Base-by-base conservation (phyloP, 2,329 filamentous ascomycete genomes). In the Epichloe baconii region DNA sequence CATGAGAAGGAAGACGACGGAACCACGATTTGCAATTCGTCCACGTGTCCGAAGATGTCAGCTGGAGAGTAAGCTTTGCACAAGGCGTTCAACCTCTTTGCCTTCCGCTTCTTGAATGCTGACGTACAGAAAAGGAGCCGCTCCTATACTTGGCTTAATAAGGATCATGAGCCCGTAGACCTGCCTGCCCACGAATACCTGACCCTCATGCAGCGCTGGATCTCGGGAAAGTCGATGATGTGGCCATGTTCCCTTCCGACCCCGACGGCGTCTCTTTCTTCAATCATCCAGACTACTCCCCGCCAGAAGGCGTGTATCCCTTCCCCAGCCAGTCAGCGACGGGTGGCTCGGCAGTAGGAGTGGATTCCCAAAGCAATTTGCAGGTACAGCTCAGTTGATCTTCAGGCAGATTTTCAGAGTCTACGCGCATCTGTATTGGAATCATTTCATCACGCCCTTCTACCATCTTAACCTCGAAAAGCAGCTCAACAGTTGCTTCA, bases 331-430 rank as follows among this genome's bases (percentile, higher is more conserved):
- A 36, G 77, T 71, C 77, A 44, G 78, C 49, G 68, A 66, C 19
- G 78, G 80, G 53, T 95, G 88, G 88, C 75, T 94, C 50, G 90
- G 90, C 59, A 91, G 89, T 69, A 79, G 85, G 36, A 89, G 86
- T 55, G 89, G 90, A 4, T 96, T 96, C 67, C 89, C 89, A 2
- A 79, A 83, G 59, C 84, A 85, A 54, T 95, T 95, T 66, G 75
- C 87, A 58, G 79, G 82, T 56, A 88, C 94, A 58, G 89, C 89
- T 72, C 88, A 90, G 72, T 82, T 82, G 52, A 90, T 95, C 61
- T 88, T 95, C 72, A 85, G 88, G 60, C 90, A 95, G 69, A 95
- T 96, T 83, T 95, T 96, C 75, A 85, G 90, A 53, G 89, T 95
- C 59, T 96, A 96, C 64, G 85, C 91, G 44, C 90, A 96, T 69